Base-by-base conservation (phyloP, 2,329 filamentous ascomycete species). In the Neocatenulostroma microsporum region DNA sequence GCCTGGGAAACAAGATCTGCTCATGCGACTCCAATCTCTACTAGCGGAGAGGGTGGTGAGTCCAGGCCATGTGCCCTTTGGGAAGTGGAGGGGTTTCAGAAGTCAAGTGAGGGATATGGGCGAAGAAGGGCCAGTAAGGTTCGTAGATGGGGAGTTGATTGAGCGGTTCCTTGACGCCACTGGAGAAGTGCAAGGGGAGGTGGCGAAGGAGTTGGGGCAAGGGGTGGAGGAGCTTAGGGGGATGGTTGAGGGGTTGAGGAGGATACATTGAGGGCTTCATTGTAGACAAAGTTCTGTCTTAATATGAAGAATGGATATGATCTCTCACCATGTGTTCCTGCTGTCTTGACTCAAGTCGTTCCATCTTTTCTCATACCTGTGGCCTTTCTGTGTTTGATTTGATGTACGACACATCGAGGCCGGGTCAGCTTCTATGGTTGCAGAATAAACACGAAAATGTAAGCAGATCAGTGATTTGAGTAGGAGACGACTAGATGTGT, bases 131-230 rank as follows among this genome's bases (percentile, higher is more conserved):
- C 89, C 91, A 0, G 84, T 78, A 54, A 73, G 89, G 2, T 96
- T 96, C 52, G 76, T 98, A 10, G 91, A 98, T 54, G 91, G 89
- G 0, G 89, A 95, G 57, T 68, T 96, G 51, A 70, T 98, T 10
- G 89, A 96, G 63, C 64, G 76, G 34, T 95, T 95, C 55, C 61
- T 96, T 47, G 80, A 87, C 45, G 66, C 84, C 45, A 69, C 74
- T 30, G 76, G 80, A 37, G 66, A 67, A 4, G 50, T 71, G 41
- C 76, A 80, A 54, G 62, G 66, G 42, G 65, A 68, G 48, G 69
- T 76, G 38, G 64, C 73, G 6, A 54, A 64, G 14, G 68, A 68
- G 1, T 48, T 76, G 39, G 46, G 66, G 74, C 33, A 77, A 66
- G 57, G 78, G 67, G 37, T 78, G 66, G 44, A 74, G 67, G 58